Evolutionary conservation across 805 yeast species (phyloP), one percentile per base, ranked within the genome.

Genomic region (Lachancea lanzarotensis): DNA sequence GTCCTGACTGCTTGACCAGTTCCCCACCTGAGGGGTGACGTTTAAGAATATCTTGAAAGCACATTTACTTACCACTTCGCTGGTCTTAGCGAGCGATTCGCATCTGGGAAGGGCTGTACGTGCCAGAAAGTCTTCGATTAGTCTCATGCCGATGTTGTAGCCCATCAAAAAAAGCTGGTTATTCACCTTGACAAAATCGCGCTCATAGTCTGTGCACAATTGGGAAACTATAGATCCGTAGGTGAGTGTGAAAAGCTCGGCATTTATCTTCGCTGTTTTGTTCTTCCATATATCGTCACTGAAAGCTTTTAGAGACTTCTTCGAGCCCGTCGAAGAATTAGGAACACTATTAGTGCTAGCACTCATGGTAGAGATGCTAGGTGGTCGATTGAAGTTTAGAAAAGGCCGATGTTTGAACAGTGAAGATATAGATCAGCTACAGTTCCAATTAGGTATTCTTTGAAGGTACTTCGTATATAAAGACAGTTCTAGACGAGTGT

Each of bases 251-350:
- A 93, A 87, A 42, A 93, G 73, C 66, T 93, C 98, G 2, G 95
- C 82, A 62, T 90, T 93, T 47, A 91, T 81, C 65, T 91, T 91
- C 55, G 88, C 96, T 35, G 84, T 85, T 53, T 77, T 77, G 59
- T 79, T 82, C 66, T 86, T 88, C 96, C 97, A 91, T 39, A 89
- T 79, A 46, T 90, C 97, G 47, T 91, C 98, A 27, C 95, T 91
- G 16, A 78, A 69, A 15, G 71, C 65, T 49, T 57, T 63, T 10
- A 62, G 47, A 11, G 61, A 53, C 44, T 52, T 54, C 30, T 32
- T 37, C 13, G 46, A 37, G 26, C 32, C 35, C 13, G 38, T 20
- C 5, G 46, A 25, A 10, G 38, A 15, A 10, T 29, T 36, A 11
- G 40, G 18, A 25, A 13, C 26, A 32, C 29, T 29, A 6, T 25